Evolutionary conservation across 73 alveolate genomes (phyloP).

Genomic region (Tetrahymena malaccensis): DNA sequence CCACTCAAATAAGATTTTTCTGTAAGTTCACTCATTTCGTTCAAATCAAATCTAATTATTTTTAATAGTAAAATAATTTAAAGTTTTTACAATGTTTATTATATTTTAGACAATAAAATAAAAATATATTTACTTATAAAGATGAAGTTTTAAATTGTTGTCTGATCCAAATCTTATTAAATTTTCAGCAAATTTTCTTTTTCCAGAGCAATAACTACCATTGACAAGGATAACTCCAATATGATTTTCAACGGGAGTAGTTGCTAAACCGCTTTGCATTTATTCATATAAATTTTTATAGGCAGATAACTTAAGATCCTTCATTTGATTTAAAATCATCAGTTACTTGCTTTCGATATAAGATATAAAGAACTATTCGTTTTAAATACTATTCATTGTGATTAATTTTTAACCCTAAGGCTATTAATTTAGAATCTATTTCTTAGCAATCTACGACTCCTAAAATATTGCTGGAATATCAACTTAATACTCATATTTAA

Average conservation of each 20-base stretch:
- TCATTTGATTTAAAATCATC: not conserved
- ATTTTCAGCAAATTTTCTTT: constrained; percentile 28
- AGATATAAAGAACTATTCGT: not conserved
- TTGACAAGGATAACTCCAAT: constrained; percentile 14
- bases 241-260: not conserved
- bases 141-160: constrained; percentile 2
- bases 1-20: not conserved
- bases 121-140: not conserved
- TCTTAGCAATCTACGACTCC: not conserved
- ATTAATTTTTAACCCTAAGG: not conserved
- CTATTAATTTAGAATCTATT: not conserved
- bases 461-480: not conserved
- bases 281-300: not conserved
- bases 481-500: not conserved
- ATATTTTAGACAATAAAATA: no score
- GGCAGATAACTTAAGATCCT: not conserved
- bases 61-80: not conserved
- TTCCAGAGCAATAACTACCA: constrained; percentile 26
- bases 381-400: not conserved
- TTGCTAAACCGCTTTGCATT: not conserved
- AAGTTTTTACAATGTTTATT: no score
- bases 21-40: not conserved
- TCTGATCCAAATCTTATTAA: constrained; percentile 14
- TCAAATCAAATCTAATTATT: not conserved
- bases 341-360: not conserved